Percentiles rank a stretch among this genome's conserved stretches.
phyloP scores from a whole-genome alignment of 345 rosid species.

The Lenwebbia sp. region DNA sequence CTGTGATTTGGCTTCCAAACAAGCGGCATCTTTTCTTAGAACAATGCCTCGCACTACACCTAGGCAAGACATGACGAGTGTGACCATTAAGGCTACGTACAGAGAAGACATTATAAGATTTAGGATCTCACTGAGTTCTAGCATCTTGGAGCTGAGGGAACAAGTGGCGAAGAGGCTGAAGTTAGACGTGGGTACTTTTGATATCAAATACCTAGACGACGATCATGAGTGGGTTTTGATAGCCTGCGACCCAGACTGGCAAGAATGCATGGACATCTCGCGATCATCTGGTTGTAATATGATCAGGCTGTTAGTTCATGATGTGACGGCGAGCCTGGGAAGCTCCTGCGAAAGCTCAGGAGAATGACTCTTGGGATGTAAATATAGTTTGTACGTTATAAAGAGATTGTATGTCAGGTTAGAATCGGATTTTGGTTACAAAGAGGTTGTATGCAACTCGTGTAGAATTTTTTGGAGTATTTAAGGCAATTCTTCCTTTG shows the following conservation, averaged over 20 bases:
- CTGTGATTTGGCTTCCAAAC: constrained; percentile 8
- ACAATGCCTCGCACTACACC: constrained; percentile 4
- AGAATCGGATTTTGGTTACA: background rate
- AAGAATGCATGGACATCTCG: constrained; percentile 64
- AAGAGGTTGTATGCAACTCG: background rate
- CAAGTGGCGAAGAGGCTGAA: constrained; percentile 85
- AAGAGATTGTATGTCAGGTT: background rate
- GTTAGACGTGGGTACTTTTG: constrained; percentile 63
- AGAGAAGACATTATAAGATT: constrained; percentile 78
- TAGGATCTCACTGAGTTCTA: constrained; percentile 39
- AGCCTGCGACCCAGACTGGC: constrained; percentile 74
- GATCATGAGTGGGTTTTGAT: constrained; percentile 81
- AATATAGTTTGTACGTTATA: background rate
- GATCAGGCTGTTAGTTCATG: constrained; percentile 60
- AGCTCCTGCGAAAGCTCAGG: constrained; percentile 92
- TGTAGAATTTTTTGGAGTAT: background rate
- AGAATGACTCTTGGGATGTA: constrained; percentile 7
- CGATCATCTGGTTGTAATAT: constrained; percentile 52
- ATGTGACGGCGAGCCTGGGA: constrained; percentile 47
- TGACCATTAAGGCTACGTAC: constrained; percentile 73
- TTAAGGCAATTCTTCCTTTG: background rate
- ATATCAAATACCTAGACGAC: constrained; percentile 74
- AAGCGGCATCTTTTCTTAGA: constrained; percentile 8
- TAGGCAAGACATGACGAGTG: constrained; percentile 26
- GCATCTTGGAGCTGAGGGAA: constrained; percentile 56